Base-by-base conservation (phyloP, 139 green algal species). In the Medakamo hakoo region DNA sequence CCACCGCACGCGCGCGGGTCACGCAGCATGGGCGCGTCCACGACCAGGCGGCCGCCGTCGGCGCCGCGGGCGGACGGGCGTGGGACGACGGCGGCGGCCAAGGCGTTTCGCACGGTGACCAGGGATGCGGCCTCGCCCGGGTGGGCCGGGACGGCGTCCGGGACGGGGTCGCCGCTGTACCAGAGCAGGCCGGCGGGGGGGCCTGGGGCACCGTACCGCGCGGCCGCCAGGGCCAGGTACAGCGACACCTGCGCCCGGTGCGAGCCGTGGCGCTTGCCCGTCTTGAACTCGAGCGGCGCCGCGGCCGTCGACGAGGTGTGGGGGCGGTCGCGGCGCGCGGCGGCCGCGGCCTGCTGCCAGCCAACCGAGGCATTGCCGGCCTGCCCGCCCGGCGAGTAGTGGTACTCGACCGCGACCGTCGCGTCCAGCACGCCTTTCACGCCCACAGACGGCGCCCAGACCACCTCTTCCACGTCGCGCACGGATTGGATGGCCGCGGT, bases 241-340 rank as follows among this genome's bases (percentile, higher is more conserved):
- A 92, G 67, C 22, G 82, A 0, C 65, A 90, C 82, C 81, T 95
- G 87, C 5, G 80, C 83, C 3, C 63, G 57, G 70, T 95, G 84
- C 25, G 60, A 74, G 25, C 76, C 62, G 63, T 84, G 76, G 14
- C 76, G 48, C 49, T 80, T 82, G 3, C 90, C 92, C 22, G 82
- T 94, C 77, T 98, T 98, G 74, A 95, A 85, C 71, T 98, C 91
- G 61, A 98, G 82, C 0, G 91, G 92, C n/a, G 77, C 78, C 57
- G 59, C 59, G 52, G 57, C 59, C 65, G 65, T 4, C 65, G 66
- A 23, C 57, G 55, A 3, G 61, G 28, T 16, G n/a, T 21, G 58
- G 25, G 59, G 29, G 4, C n/a, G 55, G 28, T 14, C 40, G 30
- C 61, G 55, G 25, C 27, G 56, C 3, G 58, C 63, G 19, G 30